Percentiles rank a stretch among this genome's conserved stretches.
Conservation (phyloP, 768 basidiomycete species). For the Pleurotus citrinopileatus region DNA sequence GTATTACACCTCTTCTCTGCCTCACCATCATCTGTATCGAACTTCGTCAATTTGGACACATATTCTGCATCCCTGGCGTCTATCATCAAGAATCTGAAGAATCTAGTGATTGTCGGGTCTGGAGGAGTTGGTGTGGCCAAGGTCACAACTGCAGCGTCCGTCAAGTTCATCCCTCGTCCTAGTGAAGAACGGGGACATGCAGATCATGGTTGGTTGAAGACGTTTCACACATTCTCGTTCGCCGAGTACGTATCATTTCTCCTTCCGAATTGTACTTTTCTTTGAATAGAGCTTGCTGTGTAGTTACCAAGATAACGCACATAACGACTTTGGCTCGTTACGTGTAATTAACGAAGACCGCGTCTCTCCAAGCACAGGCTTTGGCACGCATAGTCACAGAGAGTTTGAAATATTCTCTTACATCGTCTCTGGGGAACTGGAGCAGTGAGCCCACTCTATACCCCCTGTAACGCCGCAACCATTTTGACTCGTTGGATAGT, state of each 20-base stretch:
- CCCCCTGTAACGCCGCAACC: no score
- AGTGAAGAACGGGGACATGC: slow-evolving; percentile 69
- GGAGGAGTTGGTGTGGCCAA: background rate
- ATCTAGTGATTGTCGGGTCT: background rate
- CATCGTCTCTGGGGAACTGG: slow-evolving; percentile 71
- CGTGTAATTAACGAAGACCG: slow-evolving; percentile 94
- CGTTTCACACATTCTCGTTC: slow-evolving; percentile 83
- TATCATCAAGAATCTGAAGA: background rate
- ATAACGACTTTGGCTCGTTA: slow-evolving; percentile 66
- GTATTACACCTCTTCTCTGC: background rate
- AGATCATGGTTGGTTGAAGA: slow-evolving; percentile 85
- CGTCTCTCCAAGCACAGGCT: slow-evolving; percentile 73
- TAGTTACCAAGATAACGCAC: slow-evolving; percentile 59
- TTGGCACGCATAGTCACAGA: slow-evolving; percentile 80
- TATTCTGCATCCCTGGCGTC: slow-evolving; percentile 10
- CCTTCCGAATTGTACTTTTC: no score
- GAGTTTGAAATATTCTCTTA: slow-evolving; percentile 95
- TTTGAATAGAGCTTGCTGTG: background rate
- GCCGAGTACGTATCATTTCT: slow-evolving; percentile 45
- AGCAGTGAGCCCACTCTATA: slow-evolving; percentile 73
- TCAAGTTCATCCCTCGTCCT: slow-evolving; percentile 48
- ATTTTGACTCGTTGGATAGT: slow-evolving; percentile 38
- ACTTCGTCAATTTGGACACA: slow-evolving; percentile 15
- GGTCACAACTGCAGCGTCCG: slow-evolving; percentile 10
- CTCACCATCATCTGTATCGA: background rate